phyloP scores from a whole-genome alignment of 2,329 filamentous ascomycete species.

The Fusarium palustre region DNA sequence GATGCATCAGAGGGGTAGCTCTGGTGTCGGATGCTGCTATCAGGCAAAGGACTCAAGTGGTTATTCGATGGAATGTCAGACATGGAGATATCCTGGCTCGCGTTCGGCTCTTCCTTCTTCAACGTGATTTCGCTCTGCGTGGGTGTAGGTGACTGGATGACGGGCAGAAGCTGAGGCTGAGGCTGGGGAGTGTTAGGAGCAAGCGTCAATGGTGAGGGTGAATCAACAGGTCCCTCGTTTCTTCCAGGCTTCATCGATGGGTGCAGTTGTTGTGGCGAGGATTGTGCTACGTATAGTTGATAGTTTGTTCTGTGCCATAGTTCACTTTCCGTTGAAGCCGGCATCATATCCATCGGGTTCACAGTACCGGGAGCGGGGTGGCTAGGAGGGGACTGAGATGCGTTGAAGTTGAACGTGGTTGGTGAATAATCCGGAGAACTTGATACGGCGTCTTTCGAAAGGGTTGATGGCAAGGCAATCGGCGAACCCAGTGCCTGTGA shows the following conservation, averaged over 20 bases:
- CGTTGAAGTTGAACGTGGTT: constrained; percentile 38
- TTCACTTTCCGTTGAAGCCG: constrained; percentile 54
- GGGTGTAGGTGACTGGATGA: constrained; percentile 47
- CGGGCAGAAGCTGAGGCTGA: constrained; percentile 39
- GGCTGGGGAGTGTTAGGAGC: constrained; percentile 37
- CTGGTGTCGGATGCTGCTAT: constrained; percentile 45
- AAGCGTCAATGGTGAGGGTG: constrained; percentile 46
- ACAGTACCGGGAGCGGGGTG: constrained; percentile 60
- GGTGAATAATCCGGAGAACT: constrained; percentile 47
- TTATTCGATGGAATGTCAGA: constrained; percentile 43
- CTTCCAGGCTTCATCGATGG: constrained; percentile 23
- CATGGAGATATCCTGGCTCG: constrained; percentile 42
- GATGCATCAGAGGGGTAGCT: constrained; percentile 57
- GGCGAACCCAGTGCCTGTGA: constrained; percentile 41
- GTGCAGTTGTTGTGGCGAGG: constrained; percentile 38
- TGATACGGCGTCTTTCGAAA: constrained; percentile 34
- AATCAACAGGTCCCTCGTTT: constrained; percentile 38
- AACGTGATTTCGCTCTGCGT: constrained; percentile 38
- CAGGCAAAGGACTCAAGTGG: constrained; percentile 43
- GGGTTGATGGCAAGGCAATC: constrained; percentile 33
- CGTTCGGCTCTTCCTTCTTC: constrained; percentile 38
- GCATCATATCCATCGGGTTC: constrained; percentile 67
- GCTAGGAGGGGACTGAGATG: constrained; percentile 48
- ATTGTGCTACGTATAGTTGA: constrained; percentile 49
- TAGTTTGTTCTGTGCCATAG: constrained; percentile 54